Conservation (phyloP, 495 filamentous ascomycete species). For the Penicillium coprophilum region DNA sequence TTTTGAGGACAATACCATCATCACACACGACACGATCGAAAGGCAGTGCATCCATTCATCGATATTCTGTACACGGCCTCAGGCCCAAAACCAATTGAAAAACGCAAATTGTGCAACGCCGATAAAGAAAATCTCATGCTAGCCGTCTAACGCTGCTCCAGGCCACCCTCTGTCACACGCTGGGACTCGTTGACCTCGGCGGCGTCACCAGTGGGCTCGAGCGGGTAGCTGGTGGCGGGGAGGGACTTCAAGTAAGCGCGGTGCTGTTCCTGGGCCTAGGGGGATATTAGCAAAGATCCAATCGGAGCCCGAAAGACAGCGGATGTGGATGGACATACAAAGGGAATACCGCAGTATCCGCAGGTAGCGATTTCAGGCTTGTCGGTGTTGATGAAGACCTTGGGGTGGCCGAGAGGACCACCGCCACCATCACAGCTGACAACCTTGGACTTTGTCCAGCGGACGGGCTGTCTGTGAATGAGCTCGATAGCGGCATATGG, state of each 20-base stretch:
- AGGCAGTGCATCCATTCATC: conserved; percentile 31
- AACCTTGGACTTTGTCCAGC: conserved; percentile 77
- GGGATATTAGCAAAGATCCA: conserved; percentile 4
- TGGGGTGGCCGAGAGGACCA: conserved; percentile 86
- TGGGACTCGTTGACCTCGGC: conserved; percentile 57
- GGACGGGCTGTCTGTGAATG: conserved; percentile 92
- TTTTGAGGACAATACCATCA: conserved; percentile 14
- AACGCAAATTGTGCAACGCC: conserved; percentile 45
- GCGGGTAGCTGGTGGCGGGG: conserved; percentile 74
- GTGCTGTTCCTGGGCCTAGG: conserved; percentile 83
- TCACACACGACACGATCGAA: conserved; percentile 15
- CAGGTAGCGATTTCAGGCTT: conserved; percentile 91
- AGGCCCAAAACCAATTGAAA: conserved; percentile 29
- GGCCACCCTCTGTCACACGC: conserved; percentile 51
- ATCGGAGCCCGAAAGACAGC: background rate
- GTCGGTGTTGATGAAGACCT: conserved; percentile 96
- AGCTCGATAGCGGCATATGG: conserved; percentile 88
- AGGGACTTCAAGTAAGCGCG: conserved; percentile 76
- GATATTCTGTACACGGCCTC: conserved; percentile 38
- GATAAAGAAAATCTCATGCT: conserved; percentile 37
- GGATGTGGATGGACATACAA: conserved; percentile 57
- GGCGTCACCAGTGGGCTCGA: conserved; percentile 51
- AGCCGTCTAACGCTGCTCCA: conserved; percentile 52
- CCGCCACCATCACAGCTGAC: conserved; percentile 94
- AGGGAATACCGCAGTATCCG: conserved; percentile 93